Evolutionary conservation across 164 flowering plant genomes (phyloP), one percentile per base, ranked within the genome.

Genomic region (Magnolia changhungtana): DNA sequence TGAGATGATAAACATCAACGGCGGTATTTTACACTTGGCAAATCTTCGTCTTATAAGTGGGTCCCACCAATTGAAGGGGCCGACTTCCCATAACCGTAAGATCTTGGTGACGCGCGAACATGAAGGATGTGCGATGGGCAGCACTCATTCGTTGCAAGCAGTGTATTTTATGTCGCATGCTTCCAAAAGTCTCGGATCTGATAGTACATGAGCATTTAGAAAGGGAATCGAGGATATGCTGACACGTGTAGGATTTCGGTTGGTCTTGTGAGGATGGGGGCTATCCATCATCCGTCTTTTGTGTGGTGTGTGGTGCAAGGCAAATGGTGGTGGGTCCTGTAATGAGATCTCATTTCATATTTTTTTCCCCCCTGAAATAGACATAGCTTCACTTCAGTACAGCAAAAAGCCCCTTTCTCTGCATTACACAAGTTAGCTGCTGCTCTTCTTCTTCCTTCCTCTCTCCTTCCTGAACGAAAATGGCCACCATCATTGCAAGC

Each of bases 401-500:
- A 2, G 18, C 18, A 55, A 55, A 52, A 55, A 0, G 16, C 3
- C 16, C 61, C 13, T 61, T 10, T 4, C 74, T 14, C 63, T 69
- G 4, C 63, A 14, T 27, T 27, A 20, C 70, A 2, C 19, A 37
- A 10, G 37, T 64, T 19, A 10, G 6, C 23, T 24, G 19, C 13
- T 11, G 18, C 29, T 14, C 21, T 45, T 5, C 19, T 14, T 29
- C 63, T 63, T 7, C 9, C 13, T 61, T 50, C 14, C 37, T 23
- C 29, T 64, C 29, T 18, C 31, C 24, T 19, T 49, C 37, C 5
- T 37, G 71, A 72, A 75, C 67, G 71, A 70, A 76, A 75, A 90
- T 90, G 91, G 89, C 91, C 21, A 45, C 87, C 81, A 72, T 83
- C 74, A 79, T 82, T 37, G 86, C 86, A 68, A 72, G 75, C 78